Evolutionary conservation across 495 filamentous ascomycete genomes (phyloP).

Genomic region (Evansstolkia leycettana): DNA sequence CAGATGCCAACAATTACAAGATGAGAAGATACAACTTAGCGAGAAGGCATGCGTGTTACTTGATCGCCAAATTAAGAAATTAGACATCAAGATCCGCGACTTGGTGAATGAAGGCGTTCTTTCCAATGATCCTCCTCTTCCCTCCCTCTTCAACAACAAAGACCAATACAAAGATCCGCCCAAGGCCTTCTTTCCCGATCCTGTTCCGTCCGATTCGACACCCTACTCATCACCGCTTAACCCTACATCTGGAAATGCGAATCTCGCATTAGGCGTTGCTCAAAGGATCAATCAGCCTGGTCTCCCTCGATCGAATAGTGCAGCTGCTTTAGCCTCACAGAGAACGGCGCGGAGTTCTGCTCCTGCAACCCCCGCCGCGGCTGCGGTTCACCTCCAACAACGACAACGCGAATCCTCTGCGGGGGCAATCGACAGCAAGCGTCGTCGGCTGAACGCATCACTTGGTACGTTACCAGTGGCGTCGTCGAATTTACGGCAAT

Average conservation of each 20-base stretch:
- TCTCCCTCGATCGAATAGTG: constrained; percentile 12
- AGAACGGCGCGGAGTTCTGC: constrained; percentile 36
- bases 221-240: constrained; percentile 29
- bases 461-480: constrained; percentile 53
- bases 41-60: constrained; percentile 66
- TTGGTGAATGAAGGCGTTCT: constrained; percentile 72
- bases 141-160: constrained; percentile 59
- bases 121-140: constrained; percentile 60
- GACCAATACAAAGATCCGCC: constrained; percentile 45
- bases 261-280: constrained; percentile 28
- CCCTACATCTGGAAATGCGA: constrained; percentile 30
- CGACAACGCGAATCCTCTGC: constrained; percentile 66
- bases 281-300: constrained; percentile 34
- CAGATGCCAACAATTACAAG: constrained; percentile 59
- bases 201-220: constrained; percentile 24
- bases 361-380: constrained; percentile 52
- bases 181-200: constrained; percentile 35
- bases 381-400: constrained; percentile 47
- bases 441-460: constrained; percentile 54
- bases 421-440: constrained; percentile 60
- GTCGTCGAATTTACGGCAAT: constrained; percentile 67
- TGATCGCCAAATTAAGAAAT: constrained; percentile 77
- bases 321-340: constrained; percentile 16
- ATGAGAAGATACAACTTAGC: constrained; percentile 73
- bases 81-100: constrained; percentile 78